A percentile compares a stretch with the other conserved stretches of the same genome.
These are phyloP conservation scores for Saturnispora kantuleensis DNA, from an alignment of 805 yeast species.

Conservation along the genomic window DNA sequence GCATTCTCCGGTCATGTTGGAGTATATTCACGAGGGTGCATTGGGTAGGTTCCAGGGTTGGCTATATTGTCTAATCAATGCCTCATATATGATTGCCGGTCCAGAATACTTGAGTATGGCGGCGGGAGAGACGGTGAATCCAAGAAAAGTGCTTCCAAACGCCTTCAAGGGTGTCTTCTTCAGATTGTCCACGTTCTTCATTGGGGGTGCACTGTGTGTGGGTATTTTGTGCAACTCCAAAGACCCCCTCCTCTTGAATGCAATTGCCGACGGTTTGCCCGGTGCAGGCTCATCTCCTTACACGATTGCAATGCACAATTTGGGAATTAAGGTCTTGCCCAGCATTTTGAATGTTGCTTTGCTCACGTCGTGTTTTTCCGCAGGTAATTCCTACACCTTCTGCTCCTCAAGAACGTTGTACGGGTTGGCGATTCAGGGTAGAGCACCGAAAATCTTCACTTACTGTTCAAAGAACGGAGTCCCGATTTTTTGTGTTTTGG, in stretches of 20 bases:
- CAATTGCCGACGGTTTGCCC: conserved; percentile 28
- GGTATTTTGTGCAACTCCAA: conserved; percentile 35
- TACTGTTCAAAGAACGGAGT: conserved; percentile 61
- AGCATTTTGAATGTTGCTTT: conserved; percentile 67
- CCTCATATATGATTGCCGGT: conserved; percentile 60
- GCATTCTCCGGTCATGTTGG: conserved; percentile 18
- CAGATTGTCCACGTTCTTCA: conserved; percentile 33
- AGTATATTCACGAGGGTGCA: conserved; percentile 28
- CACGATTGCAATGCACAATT: conserved; percentile 65
- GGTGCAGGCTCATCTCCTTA: conserved; percentile 59
- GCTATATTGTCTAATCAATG: conserved; percentile 50
- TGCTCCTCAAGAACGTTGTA: conserved; percentile 59
- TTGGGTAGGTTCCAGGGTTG: conserved; percentile 39
- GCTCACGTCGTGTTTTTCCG: conserved; percentile 65
- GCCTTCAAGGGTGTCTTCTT: conserved; percentile 38
- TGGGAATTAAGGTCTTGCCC: conserved; percentile 58
- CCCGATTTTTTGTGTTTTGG: conserved; percentile 53
- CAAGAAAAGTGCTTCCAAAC: conserved; percentile 35
- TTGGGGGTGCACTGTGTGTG: conserved; percentile 40
- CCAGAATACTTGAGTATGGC: conserved; percentile 39
- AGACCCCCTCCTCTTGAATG: conserved; percentile 28
- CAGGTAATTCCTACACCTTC: conserved; percentile 72
- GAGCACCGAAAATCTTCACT: conserved; percentile 60
- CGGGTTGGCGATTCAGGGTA: conserved; percentile 60
- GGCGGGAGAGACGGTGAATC: conserved; percentile 37